Percentiles rank a stretch among this genome's conserved stretches.
Evolutionary conservation across 768 basidiomycete genomes (phyloP).

Genomic region (Mycena sanguinolenta): DNA sequence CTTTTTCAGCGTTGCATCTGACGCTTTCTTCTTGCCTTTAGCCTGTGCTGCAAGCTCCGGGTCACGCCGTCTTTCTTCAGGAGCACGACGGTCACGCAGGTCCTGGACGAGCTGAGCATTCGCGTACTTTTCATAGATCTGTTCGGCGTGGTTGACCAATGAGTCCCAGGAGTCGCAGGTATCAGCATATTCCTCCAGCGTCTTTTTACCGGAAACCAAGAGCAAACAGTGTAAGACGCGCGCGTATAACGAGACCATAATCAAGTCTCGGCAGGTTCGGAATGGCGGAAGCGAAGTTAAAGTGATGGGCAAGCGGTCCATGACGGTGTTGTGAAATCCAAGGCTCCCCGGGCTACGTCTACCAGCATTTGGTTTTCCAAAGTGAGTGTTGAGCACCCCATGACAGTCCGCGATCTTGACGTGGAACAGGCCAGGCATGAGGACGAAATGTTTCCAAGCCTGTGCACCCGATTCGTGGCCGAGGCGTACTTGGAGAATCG

Average conservation of each 20-base stretch:
- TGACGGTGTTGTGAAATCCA: slow-evolving; percentile 35
- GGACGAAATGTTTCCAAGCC: slow-evolving; percentile 22
- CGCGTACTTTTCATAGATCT: slow-evolving; percentile 20
- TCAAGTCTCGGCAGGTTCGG: slow-evolving; percentile 44
- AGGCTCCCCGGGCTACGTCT: slow-evolving; percentile 34
- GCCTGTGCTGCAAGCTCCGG: not conserved
- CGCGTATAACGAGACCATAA: slow-evolving; percentile 45
- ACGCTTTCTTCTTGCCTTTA: slow-evolving; percentile 4
- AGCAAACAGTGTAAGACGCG: slow-evolving; percentile 43
- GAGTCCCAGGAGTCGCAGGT: not conserved
- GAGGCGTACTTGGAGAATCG: slow-evolving; percentile 27
- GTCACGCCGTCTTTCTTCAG: slow-evolving; percentile 13
- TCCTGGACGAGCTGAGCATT: slow-evolving; percentile 28
- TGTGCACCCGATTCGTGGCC: slow-evolving; percentile 29
- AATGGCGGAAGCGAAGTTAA: slow-evolving; percentile 43
- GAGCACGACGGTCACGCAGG: slow-evolving; percentile 21
- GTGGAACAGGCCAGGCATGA: slow-evolving; percentile 11
- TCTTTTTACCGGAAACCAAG: slow-evolving; percentile 28
- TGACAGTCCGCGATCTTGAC: slow-evolving; percentile 8
- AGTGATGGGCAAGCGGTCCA: slow-evolving; percentile 42
- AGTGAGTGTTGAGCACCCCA: slow-evolving; percentile 36
- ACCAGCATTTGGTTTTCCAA: slow-evolving; percentile 30
- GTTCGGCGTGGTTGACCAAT: slow-evolving; percentile 8
- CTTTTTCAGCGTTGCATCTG: not conserved
- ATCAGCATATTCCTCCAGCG: slow-evolving; percentile 23